A percentile compares a stretch with the other conserved stretches of the same genome.
phyloP scores from a whole-genome alignment of 1,139 yeast genomes.

The Hyphopichia pseudoburtonii region DNA sequence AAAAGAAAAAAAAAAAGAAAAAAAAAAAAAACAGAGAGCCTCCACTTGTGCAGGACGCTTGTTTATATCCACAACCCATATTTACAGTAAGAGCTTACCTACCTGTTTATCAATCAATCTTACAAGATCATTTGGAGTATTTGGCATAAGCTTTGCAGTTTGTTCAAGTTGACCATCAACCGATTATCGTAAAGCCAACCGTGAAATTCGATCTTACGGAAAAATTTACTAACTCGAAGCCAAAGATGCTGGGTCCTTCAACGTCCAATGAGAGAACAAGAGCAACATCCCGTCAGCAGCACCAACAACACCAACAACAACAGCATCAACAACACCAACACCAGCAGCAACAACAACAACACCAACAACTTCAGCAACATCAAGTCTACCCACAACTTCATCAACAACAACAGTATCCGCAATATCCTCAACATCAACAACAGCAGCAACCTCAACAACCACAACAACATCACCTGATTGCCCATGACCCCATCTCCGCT shows the following conservation, averaged over 20 bases:
- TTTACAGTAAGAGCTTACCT: slow-evolving; percentile 4
- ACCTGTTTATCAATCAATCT: slow-evolving; percentile 1
- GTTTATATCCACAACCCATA: slow-evolving; percentile 6
- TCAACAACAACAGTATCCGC: slow-evolving; percentile 3
- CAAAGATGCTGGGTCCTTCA: slow-evolving; percentile 31
- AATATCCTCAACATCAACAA: slow-evolving; percentile 9
- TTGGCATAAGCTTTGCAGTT: too few relatives aligned
- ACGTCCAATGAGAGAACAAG: slow-evolving; percentile 35
- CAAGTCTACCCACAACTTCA: slow-evolving; percentile 8
- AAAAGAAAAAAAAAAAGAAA: background rate
- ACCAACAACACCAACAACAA: slow-evolving; percentile 1
- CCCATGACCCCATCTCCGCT: slow-evolving; percentile 6
- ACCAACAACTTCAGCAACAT: background rate
- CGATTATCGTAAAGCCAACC: too few relatives aligned
- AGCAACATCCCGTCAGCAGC: slow-evolving; percentile 15
- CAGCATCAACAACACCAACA: slow-evolving; percentile 2
- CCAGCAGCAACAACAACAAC: slow-evolving; percentile 2
- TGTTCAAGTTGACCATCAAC: too few relatives aligned
- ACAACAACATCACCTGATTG: slow-evolving; percentile 10
- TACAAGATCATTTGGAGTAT: too few relatives aligned
- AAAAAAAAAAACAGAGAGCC: slow-evolving; percentile 4
- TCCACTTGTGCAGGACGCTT: slow-evolving; percentile 6
- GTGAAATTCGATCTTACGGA: background rate
- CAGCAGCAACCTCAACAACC: slow-evolving; percentile 12
- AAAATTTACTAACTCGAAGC: too few relatives aligned